A percentile compares a stretch with the other conserved stretches of the same genome.
These are phyloP conservation scores for Xylariaceae sp. DNA, from an alignment of 2,329 filamentous ascomycete genomes.

Conservation along the genomic window DNA sequence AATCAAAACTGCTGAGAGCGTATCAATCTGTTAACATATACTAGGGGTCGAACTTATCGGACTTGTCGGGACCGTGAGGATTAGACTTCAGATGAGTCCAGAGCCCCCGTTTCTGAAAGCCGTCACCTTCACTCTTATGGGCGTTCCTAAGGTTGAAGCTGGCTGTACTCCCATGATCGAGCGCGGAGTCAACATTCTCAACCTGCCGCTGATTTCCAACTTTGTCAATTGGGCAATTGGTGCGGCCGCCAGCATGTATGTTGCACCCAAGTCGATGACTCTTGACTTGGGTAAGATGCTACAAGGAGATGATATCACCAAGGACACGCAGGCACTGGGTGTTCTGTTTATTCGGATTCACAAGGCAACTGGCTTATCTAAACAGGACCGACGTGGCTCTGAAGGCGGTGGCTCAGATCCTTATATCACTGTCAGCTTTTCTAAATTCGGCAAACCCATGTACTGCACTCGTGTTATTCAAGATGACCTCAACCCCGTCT, in stretches of 20 bases:
- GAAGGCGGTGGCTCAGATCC: slow-evolving; percentile 87
- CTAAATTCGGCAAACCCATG: slow-evolving; percentile 95
- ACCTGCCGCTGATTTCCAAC: slow-evolving; percentile 87
- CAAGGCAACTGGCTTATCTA: slow-evolving; percentile 80
- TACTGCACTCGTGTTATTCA: slow-evolving; percentile 96
- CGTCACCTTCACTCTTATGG: slow-evolving; percentile 91
- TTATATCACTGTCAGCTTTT: slow-evolving; percentile 92
- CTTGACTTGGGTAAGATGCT: slow-evolving; percentile 88
- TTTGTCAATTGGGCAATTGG: slow-evolving; percentile 96
- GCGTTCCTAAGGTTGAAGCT: slow-evolving; percentile 81
- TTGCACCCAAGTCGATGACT: slow-evolving; percentile 90
- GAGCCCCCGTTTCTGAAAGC: slow-evolving; percentile 91
- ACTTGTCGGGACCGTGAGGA: slow-evolving; percentile 80
- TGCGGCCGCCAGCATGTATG: slow-evolving; percentile 83
- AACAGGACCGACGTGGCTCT: slow-evolving; percentile 80
- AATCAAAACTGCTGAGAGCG: slow-evolving; percentile 1
- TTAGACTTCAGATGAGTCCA: slow-evolving; percentile 81
- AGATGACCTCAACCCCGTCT: slow-evolving; percentile 88
- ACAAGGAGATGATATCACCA: slow-evolving; percentile 85
- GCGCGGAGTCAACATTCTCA: slow-evolving; percentile 83
- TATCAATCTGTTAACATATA: slow-evolving; percentile 2
- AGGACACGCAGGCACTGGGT: slow-evolving; percentile 80
- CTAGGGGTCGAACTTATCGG: slow-evolving; percentile 76
- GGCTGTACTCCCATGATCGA: slow-evolving; percentile 92
- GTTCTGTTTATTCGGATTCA: slow-evolving; percentile 92